Conservation (phyloP, 1,139 yeast species). For the Debaryomyces singareniensis region DNA sequence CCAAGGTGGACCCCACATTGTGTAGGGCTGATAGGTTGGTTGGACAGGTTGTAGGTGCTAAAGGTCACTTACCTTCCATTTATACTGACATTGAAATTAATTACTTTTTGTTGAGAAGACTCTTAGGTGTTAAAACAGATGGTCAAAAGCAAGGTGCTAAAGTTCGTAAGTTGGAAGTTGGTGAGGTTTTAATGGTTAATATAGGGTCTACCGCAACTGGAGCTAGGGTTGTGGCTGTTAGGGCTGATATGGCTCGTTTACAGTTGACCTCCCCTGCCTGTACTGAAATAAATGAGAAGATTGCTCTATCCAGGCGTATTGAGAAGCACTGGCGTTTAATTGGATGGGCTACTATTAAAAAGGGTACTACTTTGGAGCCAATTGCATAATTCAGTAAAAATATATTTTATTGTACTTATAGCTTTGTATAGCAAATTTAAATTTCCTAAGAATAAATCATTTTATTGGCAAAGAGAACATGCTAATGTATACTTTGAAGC, state of each 20-base stretch:
- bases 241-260: conserved; percentile 99
- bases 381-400: conserved; percentile 21
- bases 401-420: conserved; percentile 13
- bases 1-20: conserved; percentile 95
- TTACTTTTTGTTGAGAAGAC: conserved; percentile 92
- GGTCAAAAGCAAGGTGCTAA: conserved; percentile 93
- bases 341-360: conserved; percentile 99
- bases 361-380: conserved; percentile 86
- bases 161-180: conserved; percentile 88
- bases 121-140: conserved; percentile 97
- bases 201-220: conserved; percentile 99
- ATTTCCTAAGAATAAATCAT: conserved; percentile 2
- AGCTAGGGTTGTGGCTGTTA: conserved; percentile 96
- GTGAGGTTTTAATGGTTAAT: conserved; percentile 97
- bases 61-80: conserved; percentile 90
- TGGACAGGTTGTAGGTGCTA: conserved; percentile 98
- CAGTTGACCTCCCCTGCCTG: conserved; percentile 97
- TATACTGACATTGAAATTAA: conserved; percentile 97
- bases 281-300: conserved; percentile 96
- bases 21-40: conserved; percentile 99
- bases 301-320: conserved; percentile 97
- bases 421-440: conserved; percentile 8
- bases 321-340: conserved; percentile 99
- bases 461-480: no score
- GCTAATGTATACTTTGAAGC: no score